Base-by-base conservation (phyloP, 2,329 filamentous ascomycete species). In the Ophiostoma ulmi region DNA sequence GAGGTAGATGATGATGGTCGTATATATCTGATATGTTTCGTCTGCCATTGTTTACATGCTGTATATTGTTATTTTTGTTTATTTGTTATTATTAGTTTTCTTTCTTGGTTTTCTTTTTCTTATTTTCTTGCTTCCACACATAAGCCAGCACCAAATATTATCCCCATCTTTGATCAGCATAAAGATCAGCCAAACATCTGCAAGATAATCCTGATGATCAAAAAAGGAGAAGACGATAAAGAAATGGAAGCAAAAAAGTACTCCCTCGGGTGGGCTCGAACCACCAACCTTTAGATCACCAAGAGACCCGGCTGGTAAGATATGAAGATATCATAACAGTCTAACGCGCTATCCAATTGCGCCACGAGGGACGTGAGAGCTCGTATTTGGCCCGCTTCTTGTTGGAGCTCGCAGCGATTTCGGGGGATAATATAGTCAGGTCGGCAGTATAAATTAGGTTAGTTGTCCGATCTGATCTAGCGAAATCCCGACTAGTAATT, bases 311-410 rank as follows among this genome's bases (percentile, higher is more conserved):
- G 67, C 39, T 26, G 39, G 17, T 55, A 14, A 17, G 26, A 10
- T 55, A 14, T n/a, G 26, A 10, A 10, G 52, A 58, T 11, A 58
- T 58, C 68, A 38, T 72, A 72, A 72, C 71, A 72, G 69, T 70
- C 71, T 70, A 70, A 70, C 70, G 70, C 70, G 68, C 70, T 72
- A 72, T 65, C 68, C 68, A 72, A 72, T 72, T 70, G 70, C 71
- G 71, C 71, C 71, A 70, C 69, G 66, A 67, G 66, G 69, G 71
- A 72, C 66, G 61, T 55, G 5, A 36, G 55, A 68, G 68, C 68
- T 52, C 13, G 26, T 39, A 4, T 5, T 66, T 39, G 31, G 8
- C 8, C n/a, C 20, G 48, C 48, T 55, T 55, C 48, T 58, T 66
- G 36, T 39, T 38, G 64, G 22, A 58, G 52, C 52, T 58, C 52